Percentiles rank a stretch among this genome's conserved stretches.
Evolutionary conservation across 495 filamentous ascomycete species (phyloP).

Genomic region (Chaetomium tenue): DNA sequence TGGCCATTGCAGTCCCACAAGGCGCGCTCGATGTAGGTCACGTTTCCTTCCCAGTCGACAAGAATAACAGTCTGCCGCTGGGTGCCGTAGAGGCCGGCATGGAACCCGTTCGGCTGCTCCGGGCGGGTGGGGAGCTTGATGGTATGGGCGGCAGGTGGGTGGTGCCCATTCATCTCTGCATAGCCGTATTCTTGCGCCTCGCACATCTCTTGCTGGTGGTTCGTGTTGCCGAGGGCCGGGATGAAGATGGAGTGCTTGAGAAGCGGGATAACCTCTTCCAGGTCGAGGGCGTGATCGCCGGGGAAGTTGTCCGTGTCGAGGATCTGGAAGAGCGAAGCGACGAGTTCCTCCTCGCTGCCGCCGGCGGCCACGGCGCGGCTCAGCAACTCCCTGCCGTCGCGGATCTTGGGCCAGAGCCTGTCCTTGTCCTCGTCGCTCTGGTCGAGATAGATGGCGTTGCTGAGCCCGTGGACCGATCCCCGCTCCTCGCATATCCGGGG

Average conservation of each 20-base stretch:
- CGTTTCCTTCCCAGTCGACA: slow-evolving; percentile 68
- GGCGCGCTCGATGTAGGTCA: slow-evolving; percentile 80
- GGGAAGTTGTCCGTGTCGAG: slow-evolving; percentile 75
- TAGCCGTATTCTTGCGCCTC: slow-evolving; percentile 44
- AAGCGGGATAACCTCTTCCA: slow-evolving; percentile 67
- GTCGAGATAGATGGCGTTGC: slow-evolving; percentile 77
- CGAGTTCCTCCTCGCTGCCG: slow-evolving; percentile 53
- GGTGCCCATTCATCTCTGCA: slow-evolving; percentile 20
- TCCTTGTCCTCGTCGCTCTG: slow-evolving; percentile 33
- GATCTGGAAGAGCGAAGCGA: slow-evolving; percentile 66
- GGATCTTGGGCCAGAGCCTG: slow-evolving; percentile 76
- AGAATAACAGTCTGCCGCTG: slow-evolving; percentile 87
- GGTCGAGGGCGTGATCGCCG: slow-evolving; percentile 53
- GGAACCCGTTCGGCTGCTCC: slow-evolving; percentile 40
- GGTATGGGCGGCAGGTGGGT: slow-evolving; percentile 20
- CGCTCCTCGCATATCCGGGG: slow-evolving; percentile 65
- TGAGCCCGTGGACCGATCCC: slow-evolving; percentile 73
- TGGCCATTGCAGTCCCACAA: slow-evolving; percentile 69
- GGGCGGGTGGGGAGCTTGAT: slow-evolving; percentile 35
- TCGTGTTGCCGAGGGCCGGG: slow-evolving; percentile 61
- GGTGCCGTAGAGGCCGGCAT: slow-evolving; percentile 78
- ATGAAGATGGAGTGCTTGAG: slow-evolving; percentile 83
- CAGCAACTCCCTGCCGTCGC: slow-evolving; percentile 51
- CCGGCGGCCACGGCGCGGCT: slow-evolving; percentile 28
- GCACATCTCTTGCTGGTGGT: slow-evolving; percentile 48